Base-by-base conservation (phyloP, 2,329 filamentous ascomycete genomes). In the Scytalidium lignicola region DNA sequence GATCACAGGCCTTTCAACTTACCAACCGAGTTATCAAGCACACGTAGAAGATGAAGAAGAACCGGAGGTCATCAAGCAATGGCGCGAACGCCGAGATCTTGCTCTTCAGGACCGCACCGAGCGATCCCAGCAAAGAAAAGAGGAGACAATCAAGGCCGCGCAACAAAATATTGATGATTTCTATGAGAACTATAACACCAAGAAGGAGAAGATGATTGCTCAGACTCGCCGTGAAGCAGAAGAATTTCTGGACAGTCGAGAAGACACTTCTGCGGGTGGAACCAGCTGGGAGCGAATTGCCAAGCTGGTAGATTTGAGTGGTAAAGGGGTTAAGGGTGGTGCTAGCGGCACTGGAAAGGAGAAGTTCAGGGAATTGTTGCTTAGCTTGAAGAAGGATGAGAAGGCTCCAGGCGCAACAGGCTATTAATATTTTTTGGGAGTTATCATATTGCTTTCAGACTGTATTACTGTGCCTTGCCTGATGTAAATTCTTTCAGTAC, bases 281-380 rank as follows among this genome's bases (percentile, higher is more conserved):
- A 99, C 93, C 4, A 95, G 89, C 77, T 99, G 93, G 93, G 93
- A 99, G 74, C 86, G 93, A 59, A 97, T 99, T 64, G 87, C 91
- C 20, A 99, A 97, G 75, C 71, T 99, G 60, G 91, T 97, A n/a
- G 93, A 99, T 70, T 72, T 99, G 57, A 96, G 90, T 63, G 93
- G 93, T 54, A 99, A 97, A 74, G 90, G 92, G 13, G 74, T 81
- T 51, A 88, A 85, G 70, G 91, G 92, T 51, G 92, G 91, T 64
- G 90, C 88, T 41, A 84, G 83, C 53, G 92, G 91, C 42, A 95
- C 88, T 53, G 91, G 92, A 62, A 99, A 99, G 79, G 90, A 95
- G 69, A 88, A 90, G 56, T 97, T 99, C 79, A 85, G 93, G 58
- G 92, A 97, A 72, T 65, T 97, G 65, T 74, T 99, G 62, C 71